phyloP scores from a whole-genome alignment of 148 eudicot species.

The Mesembryanthemum crystallinum region DNA sequence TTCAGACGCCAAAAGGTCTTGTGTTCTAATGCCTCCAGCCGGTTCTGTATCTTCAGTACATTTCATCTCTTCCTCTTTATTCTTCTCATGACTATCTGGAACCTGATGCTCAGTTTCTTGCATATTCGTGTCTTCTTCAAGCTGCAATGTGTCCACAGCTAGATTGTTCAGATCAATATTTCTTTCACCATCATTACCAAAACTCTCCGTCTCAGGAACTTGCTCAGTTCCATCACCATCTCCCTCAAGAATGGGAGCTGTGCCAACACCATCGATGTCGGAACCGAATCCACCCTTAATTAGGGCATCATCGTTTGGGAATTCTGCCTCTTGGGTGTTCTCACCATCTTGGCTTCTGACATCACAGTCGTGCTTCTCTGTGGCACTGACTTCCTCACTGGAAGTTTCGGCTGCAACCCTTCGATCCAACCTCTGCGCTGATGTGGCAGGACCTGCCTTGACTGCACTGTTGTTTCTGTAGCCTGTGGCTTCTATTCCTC shows the following conservation, averaged over 20 bases:
- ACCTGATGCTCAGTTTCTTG: slow-evolving; percentile 47
- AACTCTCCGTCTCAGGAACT: slow-evolving; percentile 71
- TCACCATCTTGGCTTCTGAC: slow-evolving; percentile 50
- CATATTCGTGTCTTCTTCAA: slow-evolving; percentile 55
- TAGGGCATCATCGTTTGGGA: slow-evolving; percentile 37
- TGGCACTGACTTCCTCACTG: slow-evolving; percentile 67
- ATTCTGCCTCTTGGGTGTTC: slow-evolving; percentile 86
- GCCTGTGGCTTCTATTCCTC: slow-evolving; percentile 35
- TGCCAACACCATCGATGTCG: slow-evolving; percentile 67
- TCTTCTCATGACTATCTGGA: slow-evolving; percentile 30
- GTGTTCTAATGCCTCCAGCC: slow-evolving; percentile 49
- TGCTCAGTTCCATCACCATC: slow-evolving; percentile 58
- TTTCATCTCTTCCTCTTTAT: slow-evolving; percentile 30
- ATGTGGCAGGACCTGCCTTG: slow-evolving; percentile 36
- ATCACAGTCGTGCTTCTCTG: slow-evolving; percentile 89
- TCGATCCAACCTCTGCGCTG: slow-evolving; percentile 30
- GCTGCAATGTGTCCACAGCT: slow-evolving; percentile 64
- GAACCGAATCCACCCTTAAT: slow-evolving; percentile 79
- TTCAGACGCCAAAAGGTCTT: slow-evolving; percentile 89
- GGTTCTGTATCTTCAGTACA: slow-evolving; percentile 57
- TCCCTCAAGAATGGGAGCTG: slow-evolving; percentile 48
- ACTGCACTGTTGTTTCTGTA: slow-evolving; percentile 31
- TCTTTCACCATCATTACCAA: slow-evolving; percentile 35
- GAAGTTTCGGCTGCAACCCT: slow-evolving; percentile 43
- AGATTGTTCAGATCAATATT: slow-evolving; percentile 42